phyloP scores from a whole-genome alignment of 2,329 filamentous ascomycete genomes.

The Nemania sp. region DNA sequence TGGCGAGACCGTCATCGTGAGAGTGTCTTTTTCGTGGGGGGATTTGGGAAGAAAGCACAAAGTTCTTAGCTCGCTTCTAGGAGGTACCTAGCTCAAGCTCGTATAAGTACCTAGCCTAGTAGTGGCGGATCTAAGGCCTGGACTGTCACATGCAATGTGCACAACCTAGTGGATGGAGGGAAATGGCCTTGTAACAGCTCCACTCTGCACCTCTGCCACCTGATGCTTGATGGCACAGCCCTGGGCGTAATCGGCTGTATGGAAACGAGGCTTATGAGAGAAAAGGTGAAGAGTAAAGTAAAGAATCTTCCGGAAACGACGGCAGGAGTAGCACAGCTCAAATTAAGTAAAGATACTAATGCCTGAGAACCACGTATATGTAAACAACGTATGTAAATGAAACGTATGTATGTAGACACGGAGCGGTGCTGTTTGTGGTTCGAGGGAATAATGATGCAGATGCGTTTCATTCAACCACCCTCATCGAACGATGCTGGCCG shows the following conservation, averaged over 20 bases:
- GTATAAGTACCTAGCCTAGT: neutral
- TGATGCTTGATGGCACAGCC: slow-evolving; percentile 2
- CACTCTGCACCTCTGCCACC: slow-evolving; percentile 8
- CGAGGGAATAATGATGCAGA: slow-evolving; percentile 24
- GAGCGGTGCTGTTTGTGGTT: slow-evolving; percentile 22
- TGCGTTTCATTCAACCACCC: slow-evolving; percentile 23
- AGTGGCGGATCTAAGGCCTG: slow-evolving; percentile 26
- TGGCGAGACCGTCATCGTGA: slow-evolving; percentile 47
- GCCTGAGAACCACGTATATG: neutral
- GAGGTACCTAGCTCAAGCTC: slow-evolving; percentile 18
- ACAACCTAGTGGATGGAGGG: slow-evolving; percentile 17
- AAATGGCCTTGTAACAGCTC: slow-evolving; percentile 10
- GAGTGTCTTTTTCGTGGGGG: slow-evolving; percentile 24
- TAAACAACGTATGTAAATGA: too few species aligned
- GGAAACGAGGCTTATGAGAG: neutral
- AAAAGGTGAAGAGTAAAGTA: neutral
- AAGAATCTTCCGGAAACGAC: slow-evolving; percentile 7
- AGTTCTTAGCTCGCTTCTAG: neutral
- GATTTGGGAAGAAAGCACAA: neutral
- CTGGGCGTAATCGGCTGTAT: slow-evolving; percentile 8
- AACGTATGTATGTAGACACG: too few species aligned
- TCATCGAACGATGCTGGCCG: slow-evolving; percentile 30
- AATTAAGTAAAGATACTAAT: neutral
- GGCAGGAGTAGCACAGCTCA: neutral
- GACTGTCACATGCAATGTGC: slow-evolving; percentile 37